Evolutionary conservation across 805 yeast species (phyloP).

Genomic region (Ogataea chonburiensis): DNA sequence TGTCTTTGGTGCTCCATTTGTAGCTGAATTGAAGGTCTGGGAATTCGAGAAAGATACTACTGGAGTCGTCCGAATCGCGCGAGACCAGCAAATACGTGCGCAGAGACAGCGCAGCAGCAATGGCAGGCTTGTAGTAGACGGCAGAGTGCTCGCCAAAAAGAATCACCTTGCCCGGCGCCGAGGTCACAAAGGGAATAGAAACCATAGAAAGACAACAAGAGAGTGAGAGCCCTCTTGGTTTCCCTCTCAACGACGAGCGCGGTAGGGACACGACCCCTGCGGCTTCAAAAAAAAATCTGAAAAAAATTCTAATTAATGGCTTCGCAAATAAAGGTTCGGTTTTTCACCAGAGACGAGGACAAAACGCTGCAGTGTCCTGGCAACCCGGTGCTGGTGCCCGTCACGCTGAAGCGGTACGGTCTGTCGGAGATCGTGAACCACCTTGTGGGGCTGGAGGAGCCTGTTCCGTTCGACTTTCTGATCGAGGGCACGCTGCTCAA

Average conservation of each 20-base stretch:
- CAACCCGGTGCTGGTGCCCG: conserved; percentile 86
- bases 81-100: conserved; percentile 77
- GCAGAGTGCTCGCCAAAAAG: conserved; percentile 97
- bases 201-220: conserved; percentile 2
- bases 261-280: conserved; percentile 13
- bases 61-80: conserved; percentile 38
- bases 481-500: conserved; percentile 82
- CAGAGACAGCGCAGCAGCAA: conserved; percentile 89
- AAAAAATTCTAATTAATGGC: conserved; percentile 11
- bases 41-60: conserved; percentile 62
- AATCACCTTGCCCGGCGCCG: conserved; percentile 97
- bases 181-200: conserved; percentile 61
- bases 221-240: conserved; percentile 2
- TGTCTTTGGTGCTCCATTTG: conserved; percentile 57
- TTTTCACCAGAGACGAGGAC: conserved; percentile 84
- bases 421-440: conserved; percentile 95
- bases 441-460: conserved; percentile 57
- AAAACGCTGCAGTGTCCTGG: conserved; percentile 69
- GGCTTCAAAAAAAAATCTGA: conserved; percentile 15
- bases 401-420: conserved; percentile 82
- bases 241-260: conserved; percentile 4
- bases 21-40: conserved; percentile 75
- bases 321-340: conserved; percentile 69
- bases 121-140: conserved; percentile 89
- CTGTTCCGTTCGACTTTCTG: conserved; percentile 90